Conservation (phyloP, 2,329 filamentous ascomycete genomes). For the Penicillium freii region DNA sequence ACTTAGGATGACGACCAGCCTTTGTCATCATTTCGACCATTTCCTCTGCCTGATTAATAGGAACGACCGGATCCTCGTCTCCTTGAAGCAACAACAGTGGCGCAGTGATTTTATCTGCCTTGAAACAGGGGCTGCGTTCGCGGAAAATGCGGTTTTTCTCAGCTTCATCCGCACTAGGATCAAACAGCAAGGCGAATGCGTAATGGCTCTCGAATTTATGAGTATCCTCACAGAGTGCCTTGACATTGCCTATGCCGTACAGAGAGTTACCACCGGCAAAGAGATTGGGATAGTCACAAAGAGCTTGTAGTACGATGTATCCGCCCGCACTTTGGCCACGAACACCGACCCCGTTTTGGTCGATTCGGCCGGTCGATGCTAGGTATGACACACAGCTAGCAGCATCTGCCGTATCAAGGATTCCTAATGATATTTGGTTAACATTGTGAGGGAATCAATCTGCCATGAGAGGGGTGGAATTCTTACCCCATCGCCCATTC, state of each 20-base stretch:
- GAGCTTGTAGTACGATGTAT: constrained; percentile 51
- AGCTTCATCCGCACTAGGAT: constrained; percentile 31
- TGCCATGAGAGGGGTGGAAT: not conserved
- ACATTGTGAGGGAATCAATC: not conserved
- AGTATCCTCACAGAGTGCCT: constrained; percentile 45
- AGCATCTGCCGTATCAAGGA: constrained; percentile 50
- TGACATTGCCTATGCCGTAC: constrained; percentile 52
- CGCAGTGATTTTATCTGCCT: constrained; percentile 47
- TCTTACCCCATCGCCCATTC: constrained; percentile 49
- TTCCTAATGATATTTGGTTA: not conserved
- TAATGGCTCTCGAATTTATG: constrained; percentile 57
- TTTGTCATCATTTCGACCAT: constrained; percentile 48
- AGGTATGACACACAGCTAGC: constrained; percentile 47
- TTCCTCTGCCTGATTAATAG: constrained; percentile 53
- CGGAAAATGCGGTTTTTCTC: constrained; percentile 43
- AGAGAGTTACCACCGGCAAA: constrained; percentile 47
- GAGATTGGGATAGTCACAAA: constrained; percentile 29
- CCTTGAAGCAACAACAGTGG: constrained; percentile 57
- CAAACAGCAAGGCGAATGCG: constrained; percentile 44
- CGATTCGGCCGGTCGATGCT: constrained; percentile 35
- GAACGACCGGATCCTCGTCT: constrained; percentile 56
- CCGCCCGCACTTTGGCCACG: constrained; percentile 53
- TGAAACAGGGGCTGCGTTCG: constrained; percentile 50
- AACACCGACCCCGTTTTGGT: constrained; percentile 45
- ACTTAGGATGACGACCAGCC: constrained; percentile 44